Evolutionary conservation across 208 protist genomes (phyloP), one percentile per base, ranked within the genome.

Genomic region (Trypanosoma caninum): DNA sequence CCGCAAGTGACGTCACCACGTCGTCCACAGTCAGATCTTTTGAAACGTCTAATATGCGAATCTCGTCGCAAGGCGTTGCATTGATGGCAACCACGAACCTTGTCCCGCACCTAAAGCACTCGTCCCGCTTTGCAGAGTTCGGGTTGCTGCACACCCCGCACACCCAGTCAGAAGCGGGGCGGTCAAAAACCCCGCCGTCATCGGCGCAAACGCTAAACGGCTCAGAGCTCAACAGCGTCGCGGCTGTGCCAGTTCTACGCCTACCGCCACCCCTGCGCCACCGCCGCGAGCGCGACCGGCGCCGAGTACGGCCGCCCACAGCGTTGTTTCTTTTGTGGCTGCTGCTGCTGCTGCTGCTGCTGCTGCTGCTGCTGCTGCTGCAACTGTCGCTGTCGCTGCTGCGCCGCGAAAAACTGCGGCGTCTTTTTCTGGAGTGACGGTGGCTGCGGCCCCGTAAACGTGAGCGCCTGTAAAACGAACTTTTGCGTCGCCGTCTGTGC

Each of bases 121-220:
- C 62, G 22, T 72, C 56, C 6, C 87, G 83, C 55, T 82, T 61
- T 38, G 58, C 37, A 0, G 84, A 89, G 63, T 94, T 94, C 41
- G 76, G 74, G 55, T 94, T 94, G 62, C 84, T 88, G 68, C 87
- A 94, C 27, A 94, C 80, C 11, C 76, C 78, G 54, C 87, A 94
- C n/a, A 82, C 65, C 87, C 87, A 94, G 45, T 91, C 87, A 3
- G 59, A 57, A 11, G 30, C 41, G 0, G 87, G 82, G 3, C 44
- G 66, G 14, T 50, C 57, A 38, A 70, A 47, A 11, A 61, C 38
- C n/a, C n/a, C n/a, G 20, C 41, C 61, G 28, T 18, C 13, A 16
- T 18, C 50, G 3, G 51, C 41, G 2, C 34, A 13, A n/a, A 65
- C 45, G 38, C 46, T 48, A 37, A 57, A 59, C 28, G 51, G 41